Evolutionary conservation across 2,329 filamentous ascomycete species (phyloP), one percentile per base, ranked within the genome.

Genomic region (Lecanosticta acicola): DNA sequence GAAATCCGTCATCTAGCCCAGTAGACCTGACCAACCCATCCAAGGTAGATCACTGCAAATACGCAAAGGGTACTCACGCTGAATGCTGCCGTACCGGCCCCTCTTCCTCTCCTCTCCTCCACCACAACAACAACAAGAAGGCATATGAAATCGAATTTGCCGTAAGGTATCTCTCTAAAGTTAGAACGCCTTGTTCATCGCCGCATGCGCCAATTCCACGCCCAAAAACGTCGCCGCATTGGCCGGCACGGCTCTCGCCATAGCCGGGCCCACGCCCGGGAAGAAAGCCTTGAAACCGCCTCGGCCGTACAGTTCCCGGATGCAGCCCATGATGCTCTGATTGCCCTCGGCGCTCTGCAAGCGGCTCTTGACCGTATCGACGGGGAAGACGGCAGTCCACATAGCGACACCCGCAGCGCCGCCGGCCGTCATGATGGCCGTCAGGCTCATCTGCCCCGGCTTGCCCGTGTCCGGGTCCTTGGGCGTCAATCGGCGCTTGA

Each of bases 381-480:
- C 79, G 17, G 93, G 93, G 79, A 98, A 98, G 34, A 98, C 90
- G 43, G 93, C 90, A 57, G 96, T 93, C 93, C 93, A 98, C 93
- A 98, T 98, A 53, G 93, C 93, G 19, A 98, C 80, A 63, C 93
- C 93, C 0, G 93, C 93, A 3, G 84, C 86, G 53, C 87, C 93
- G 59, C 93, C 93, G 1, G 93, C 93, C 20, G 81, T 79, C 59
- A 90, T 87, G 46, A 98, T 79, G 9, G 93, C 93, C 1, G 80
- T 72, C 53, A 98, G 74, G 60, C 85, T 91, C 47, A 97, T 71
- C 59, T 93, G 75, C 34, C 89, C 90, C 3, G 85, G 78, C 51
- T 63, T 63, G 62, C 84, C 81, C 18, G 87, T 88, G 14, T 77
- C 70, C 2, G 80, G 81, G 61, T 96, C 88, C 62, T 85, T 80